Evolutionary conservation across 164 flowering plant genomes (phyloP).

Genomic region (Vitis riparia): DNA sequence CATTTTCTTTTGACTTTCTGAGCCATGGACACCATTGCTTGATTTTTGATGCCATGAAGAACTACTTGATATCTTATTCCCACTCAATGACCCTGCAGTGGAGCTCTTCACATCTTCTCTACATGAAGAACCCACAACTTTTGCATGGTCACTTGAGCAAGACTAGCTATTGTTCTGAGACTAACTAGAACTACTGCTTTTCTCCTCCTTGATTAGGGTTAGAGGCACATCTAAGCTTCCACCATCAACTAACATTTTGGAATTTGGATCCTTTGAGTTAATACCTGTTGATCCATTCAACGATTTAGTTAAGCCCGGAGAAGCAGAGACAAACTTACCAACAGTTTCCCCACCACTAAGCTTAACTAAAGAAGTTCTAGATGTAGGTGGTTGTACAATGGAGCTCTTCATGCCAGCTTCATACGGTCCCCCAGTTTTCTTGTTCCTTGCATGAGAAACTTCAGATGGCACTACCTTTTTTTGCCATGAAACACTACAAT

Average conservation of each 20-base stretch:
- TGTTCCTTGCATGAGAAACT: slow-evolving; percentile 55
- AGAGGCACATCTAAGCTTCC: slow-evolving; percentile 27
- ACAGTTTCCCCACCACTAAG: slow-evolving; percentile 40
- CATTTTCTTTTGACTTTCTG: slow-evolving; percentile 57
- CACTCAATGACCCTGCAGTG: slow-evolving; percentile 52
- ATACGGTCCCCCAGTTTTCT: slow-evolving; percentile 42
- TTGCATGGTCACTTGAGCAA: slow-evolving; percentile 69
- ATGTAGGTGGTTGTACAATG: slow-evolving; percentile 47
- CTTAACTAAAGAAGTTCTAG: slow-evolving; percentile 46
- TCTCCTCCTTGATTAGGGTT: slow-evolving; percentile 34
- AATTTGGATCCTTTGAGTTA: slow-evolving; percentile 29
- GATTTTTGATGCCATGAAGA: slow-evolving; percentile 62
- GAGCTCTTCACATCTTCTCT: slow-evolving; percentile 81
- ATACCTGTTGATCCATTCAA: slow-evolving; percentile 32
- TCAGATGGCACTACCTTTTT: slow-evolving; percentile 53
- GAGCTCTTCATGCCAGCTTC: slow-evolving; percentile 60
- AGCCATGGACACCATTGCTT: slow-evolving; percentile 49
- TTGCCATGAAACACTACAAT: slow-evolving; percentile 60
- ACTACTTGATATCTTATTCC: slow-evolving; percentile 41
- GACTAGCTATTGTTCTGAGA: slow-evolving; percentile 82
- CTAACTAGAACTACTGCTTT: slow-evolving; percentile 73
- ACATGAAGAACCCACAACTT: slow-evolving; percentile 39
- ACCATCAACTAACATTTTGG: slow-evolving; percentile 10
- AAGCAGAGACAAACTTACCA: slow-evolving; percentile 41
- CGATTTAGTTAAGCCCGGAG: slow-evolving; percentile 50